phyloP scores from a whole-genome alignment of 768 basidiomycete species.

The Lentinula boryana region DNA sequence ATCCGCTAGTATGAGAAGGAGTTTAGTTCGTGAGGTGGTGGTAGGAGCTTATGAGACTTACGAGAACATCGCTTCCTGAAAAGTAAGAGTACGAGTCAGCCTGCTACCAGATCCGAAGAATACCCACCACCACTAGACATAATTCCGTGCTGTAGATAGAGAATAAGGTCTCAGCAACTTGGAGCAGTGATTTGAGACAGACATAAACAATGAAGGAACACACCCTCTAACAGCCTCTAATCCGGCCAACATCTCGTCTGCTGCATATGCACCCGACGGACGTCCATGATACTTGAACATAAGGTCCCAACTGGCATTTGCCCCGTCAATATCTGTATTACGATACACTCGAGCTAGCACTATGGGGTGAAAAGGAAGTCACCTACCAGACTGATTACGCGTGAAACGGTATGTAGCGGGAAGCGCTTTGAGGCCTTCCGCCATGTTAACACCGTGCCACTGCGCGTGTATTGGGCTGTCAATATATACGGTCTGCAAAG shows the following conservation, averaged over 20 bases:
- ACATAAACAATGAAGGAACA: neutral
- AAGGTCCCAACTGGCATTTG: slow-evolving; percentile 48
- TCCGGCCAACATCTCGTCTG: slow-evolving; percentile 53
- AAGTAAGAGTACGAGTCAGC: neutral
- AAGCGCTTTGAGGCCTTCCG: slow-evolving; percentile 50
- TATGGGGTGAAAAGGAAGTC: neutral
- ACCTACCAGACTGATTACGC: slow-evolving; percentile 45
- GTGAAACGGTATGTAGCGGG: slow-evolving; percentile 52
- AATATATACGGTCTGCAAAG: neutral
- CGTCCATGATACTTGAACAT: slow-evolving; percentile 55
- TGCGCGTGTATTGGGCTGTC: slow-evolving; percentile 10
- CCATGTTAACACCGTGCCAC: slow-evolving; percentile 58
- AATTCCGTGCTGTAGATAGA: slow-evolving; percentile 38
- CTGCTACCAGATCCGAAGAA: neutral
- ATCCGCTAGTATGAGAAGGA: slow-evolving; percentile 29
- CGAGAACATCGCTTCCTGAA: slow-evolving; percentile 57
- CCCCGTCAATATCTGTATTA: slow-evolving; percentile 38
- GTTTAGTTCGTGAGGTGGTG: neutral
- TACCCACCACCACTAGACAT: slow-evolving; percentile 45
- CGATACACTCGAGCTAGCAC: neutral
- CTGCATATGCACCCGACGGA: slow-evolving; percentile 49
- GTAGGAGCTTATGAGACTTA: slow-evolving; percentile 18
- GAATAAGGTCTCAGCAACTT: neutral
- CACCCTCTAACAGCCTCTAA: slow-evolving; percentile 47
- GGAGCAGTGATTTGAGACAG: neutral